A percentile compares a stretch with the other conserved stretches of the same genome.
Evolutionary conservation across 441 rosid genomes (phyloP).

Genomic region (Pelargonium fulgidum): DNA sequence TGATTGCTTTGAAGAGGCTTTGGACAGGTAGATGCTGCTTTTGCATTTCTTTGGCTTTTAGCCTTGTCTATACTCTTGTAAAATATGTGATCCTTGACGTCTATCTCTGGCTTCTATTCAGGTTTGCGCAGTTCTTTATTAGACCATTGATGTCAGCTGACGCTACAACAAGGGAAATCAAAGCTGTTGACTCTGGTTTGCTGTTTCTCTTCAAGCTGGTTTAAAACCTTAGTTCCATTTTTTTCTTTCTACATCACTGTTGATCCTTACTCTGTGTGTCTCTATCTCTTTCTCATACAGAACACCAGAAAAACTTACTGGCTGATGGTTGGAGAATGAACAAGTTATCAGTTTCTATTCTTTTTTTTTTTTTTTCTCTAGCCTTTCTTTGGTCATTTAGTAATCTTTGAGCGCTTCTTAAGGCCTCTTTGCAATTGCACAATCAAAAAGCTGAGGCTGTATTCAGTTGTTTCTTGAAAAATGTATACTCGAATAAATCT

Average conservation of each 20-base stretch:
- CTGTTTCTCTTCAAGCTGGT: constrained; percentile 6
- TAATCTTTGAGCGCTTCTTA: neutral
- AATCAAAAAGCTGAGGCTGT: neutral
- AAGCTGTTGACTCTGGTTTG: constrained; percentile 90
- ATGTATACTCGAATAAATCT: neutral
- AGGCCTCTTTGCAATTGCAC: neutral
- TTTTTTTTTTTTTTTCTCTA: neutral
- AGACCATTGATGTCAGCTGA: constrained; percentile 92
- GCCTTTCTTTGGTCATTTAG: constrained; percentile 7
- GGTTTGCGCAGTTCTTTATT: constrained; percentile 83
- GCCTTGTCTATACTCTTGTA: constrained; percentile 3
- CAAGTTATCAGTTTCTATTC: constrained; percentile 44
- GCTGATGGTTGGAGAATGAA: constrained; percentile 77
- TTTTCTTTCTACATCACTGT: neutral
- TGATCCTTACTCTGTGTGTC: constrained; percentile 2
- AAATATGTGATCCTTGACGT: constrained; percentile 14
- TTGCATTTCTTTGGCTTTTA: constrained; percentile 11
- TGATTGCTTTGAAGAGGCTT: constrained; percentile 73
- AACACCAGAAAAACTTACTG: constrained; percentile 82
- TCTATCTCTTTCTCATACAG: constrained; percentile 37
- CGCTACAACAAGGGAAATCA: constrained; percentile 81
- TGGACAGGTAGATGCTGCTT: constrained; percentile 57
- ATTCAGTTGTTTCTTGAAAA: neutral
- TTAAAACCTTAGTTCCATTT: neutral
- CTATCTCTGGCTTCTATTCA: constrained; percentile 32